Evolutionary conservation across 768 basidiomycete genomes (phyloP).

Genomic region (Gymnopilus dilepis): DNA sequence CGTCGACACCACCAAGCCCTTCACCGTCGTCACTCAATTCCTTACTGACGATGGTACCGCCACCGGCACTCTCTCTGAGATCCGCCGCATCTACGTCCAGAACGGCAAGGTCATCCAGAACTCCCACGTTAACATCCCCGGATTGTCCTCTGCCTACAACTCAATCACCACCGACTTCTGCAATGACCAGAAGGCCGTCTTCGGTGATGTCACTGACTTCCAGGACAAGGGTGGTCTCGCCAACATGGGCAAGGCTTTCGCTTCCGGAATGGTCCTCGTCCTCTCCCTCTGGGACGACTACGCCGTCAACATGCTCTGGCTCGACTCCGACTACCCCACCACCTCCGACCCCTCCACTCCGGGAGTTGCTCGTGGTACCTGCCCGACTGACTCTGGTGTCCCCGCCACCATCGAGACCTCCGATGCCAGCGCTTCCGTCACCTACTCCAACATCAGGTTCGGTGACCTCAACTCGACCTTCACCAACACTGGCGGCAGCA

Average conservation of each 20-base stretch:
- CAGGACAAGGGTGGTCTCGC: constrained; percentile 46
- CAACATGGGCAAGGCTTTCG: constrained; percentile 40
- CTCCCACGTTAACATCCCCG: constrained; percentile 51
- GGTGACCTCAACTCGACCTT: constrained; percentile 55
- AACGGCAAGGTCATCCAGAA: constrained; percentile 56
- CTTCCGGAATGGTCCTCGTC: constrained; percentile 52
- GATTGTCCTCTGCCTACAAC: constrained; percentile 42
- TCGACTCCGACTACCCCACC: constrained; percentile 53
- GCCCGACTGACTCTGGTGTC: constrained; percentile 51
- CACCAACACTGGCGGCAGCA: constrained; percentile 19
- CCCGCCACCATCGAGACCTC: constrained; percentile 49
- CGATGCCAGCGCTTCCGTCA: constrained; percentile 46
- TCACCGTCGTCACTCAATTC: constrained; percentile 68
- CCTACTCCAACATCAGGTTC: constrained; percentile 60
- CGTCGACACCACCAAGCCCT: constrained; percentile 53
- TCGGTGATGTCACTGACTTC: constrained; percentile 54
- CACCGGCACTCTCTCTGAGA: constrained; percentile 54
- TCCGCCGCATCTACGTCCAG: constrained; percentile 61
- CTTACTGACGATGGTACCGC: constrained; percentile 50
- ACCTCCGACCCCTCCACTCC: constrained; percentile 35
- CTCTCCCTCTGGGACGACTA: constrained; percentile 60
- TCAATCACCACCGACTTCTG: constrained; percentile 57
- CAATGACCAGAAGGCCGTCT: constrained; percentile 49
- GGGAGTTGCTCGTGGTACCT: constrained; percentile 56
- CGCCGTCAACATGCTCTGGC: constrained; percentile 59